A percentile compares a stretch with the other conserved stretches of the same genome.
Conservation (phyloP, 2,329 filamentous ascomycete species). For the Clonostachys chloroleuca region DNA sequence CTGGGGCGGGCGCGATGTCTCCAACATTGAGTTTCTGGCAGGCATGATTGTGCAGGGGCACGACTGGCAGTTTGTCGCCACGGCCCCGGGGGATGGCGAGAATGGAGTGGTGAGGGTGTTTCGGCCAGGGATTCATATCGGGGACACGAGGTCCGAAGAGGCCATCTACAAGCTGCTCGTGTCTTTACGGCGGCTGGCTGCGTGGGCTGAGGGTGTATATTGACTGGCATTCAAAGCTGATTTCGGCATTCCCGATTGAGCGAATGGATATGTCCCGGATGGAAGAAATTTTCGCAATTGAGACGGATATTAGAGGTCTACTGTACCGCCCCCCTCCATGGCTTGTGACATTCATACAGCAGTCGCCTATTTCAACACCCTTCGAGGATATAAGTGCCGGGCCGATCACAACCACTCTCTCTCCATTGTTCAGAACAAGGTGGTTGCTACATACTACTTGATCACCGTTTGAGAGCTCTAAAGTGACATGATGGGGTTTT, state of each 20-base stretch:
- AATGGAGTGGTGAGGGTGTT: slow-evolving; percentile 1
- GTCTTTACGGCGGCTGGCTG: slow-evolving; percentile 2
- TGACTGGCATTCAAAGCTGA: slow-evolving; percentile 6
- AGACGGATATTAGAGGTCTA: no score
- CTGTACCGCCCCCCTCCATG: no score
- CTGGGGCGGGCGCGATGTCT: not conserved
- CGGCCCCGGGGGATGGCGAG: slow-evolving; percentile 4
- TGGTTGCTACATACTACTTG: no score
- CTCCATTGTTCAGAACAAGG: no score
- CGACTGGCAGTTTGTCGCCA: slow-evolving; percentile 10
- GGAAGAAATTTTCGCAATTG: no score
- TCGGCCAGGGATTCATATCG: slow-evolving; percentile 1
- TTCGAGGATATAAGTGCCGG: no score
- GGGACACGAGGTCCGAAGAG: slow-evolving; percentile 6
- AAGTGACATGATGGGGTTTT: no score
- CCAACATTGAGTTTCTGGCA: slow-evolving; percentile 8
- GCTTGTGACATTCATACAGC: no score
- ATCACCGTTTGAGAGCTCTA: no score
- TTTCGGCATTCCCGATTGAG: not conserved
- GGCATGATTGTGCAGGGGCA: slow-evolving; percentile 11
- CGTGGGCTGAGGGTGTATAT: slow-evolving; percentile 6
- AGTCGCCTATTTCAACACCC: no score
- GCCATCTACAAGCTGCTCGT: slow-evolving; percentile 7
- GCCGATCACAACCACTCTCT: no score
- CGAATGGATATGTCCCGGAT: no score